Conservation (phyloP, 2,329 filamentous ascomycete genomes). For the Fusarium haematococcum region DNA sequence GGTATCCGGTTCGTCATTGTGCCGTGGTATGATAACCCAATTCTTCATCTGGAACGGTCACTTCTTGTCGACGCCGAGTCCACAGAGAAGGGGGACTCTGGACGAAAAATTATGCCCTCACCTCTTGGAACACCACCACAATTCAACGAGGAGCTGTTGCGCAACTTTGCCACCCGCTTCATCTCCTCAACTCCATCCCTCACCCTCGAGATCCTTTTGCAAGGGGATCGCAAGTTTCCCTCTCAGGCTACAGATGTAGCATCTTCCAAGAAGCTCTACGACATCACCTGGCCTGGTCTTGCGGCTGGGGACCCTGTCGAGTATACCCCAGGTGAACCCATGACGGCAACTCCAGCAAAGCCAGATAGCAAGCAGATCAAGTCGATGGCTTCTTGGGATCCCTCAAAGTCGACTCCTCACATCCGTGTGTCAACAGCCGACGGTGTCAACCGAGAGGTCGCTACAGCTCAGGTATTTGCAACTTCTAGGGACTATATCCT, state of each 20-base stretch:
- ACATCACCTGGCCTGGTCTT: slow-evolving; percentile 15
- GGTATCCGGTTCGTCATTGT: slow-evolving; percentile 10
- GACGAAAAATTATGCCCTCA: not conserved
- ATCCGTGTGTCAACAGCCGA: slow-evolving; percentile 1
- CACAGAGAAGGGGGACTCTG: not conserved
- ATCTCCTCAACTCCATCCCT: not conserved
- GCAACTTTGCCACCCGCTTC: slow-evolving; percentile 5
- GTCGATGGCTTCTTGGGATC: slow-evolving; percentile 5
- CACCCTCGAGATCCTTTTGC: not conserved
- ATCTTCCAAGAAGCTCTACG: not conserved
- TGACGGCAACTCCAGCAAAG: not conserved
- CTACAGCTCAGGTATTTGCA: slow-evolving; percentile 17
- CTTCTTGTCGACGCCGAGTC: not conserved
- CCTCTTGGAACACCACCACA: slow-evolving; percentile 1
- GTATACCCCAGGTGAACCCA: slow-evolving; percentile 5
- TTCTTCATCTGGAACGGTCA: slow-evolving; percentile 6
- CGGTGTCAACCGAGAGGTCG: not conserved
- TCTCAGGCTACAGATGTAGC: not conserved
- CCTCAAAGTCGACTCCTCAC: slow-evolving; percentile 10
- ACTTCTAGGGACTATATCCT: slow-evolving; percentile 17
- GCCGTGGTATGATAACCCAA: slow-evolving; percentile 12
- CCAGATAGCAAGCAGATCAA: not conserved
- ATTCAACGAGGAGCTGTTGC: not conserved
- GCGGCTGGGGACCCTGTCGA: not conserved
- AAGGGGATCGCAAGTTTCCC: not conserved